phyloP scores from a whole-genome alignment of 2,329 filamentous ascomycete genomes.

The Neonectria neomacrospora region DNA sequence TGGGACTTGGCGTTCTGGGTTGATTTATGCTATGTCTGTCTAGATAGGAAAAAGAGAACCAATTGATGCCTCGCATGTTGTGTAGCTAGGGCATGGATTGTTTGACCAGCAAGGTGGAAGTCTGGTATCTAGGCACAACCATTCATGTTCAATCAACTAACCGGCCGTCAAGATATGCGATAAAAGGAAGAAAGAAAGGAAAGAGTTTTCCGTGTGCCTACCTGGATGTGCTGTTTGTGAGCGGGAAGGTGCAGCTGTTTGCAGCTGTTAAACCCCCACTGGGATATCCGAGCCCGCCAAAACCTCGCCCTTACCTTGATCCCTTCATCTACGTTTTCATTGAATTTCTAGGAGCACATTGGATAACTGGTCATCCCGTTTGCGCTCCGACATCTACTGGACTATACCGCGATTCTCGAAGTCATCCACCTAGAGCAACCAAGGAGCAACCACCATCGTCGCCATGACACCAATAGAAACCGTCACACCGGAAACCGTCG shows the following conservation, averaged over 20 bases:
- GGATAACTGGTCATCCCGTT: neutral
- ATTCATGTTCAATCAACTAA: neutral
- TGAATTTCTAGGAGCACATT: neutral
- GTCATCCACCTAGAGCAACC: neutral
- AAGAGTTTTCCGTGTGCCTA: neutral
- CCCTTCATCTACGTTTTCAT: neutral
- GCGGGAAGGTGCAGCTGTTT: constrained; percentile 1
- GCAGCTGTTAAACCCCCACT: neutral
- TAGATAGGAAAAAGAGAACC: neutral
- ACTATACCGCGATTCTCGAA: neutral
- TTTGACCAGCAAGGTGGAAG: neutral
- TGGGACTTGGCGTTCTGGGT: constrained; percentile 1
- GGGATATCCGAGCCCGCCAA: neutral
- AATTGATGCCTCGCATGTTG: neutral
- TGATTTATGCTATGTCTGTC: constrained; percentile 3
- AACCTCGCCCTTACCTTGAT: neutral
- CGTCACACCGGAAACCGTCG: neutral
- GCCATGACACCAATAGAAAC: neutral
- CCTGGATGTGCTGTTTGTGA: neutral
- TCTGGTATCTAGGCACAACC: neutral
- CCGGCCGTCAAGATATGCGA: neutral
- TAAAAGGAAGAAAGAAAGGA: neutral
- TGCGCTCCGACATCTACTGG: neutral
- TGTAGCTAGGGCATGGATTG: neutral
- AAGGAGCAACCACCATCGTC: neutral